These are phyloP conservation scores for Saccharomyces cerevisiae DNA, from an alignment of 805 yeast genomes.

Conservation along the genomic window DNA sequence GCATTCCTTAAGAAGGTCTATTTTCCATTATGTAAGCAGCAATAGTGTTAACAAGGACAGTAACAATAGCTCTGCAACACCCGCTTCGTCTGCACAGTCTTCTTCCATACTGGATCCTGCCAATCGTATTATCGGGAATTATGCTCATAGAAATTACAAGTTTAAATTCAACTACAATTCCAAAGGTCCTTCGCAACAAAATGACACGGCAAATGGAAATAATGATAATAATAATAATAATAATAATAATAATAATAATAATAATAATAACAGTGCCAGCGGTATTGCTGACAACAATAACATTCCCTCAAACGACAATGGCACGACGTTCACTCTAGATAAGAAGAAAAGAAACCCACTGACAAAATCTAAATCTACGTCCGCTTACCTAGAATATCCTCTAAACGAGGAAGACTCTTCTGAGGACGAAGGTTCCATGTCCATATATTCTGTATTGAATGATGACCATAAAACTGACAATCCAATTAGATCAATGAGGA, in stretches of 20 bases:
- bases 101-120: conserved; percentile 5
- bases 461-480: conserved; percentile 29
- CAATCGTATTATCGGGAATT: conserved; percentile 19
- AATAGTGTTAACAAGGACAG: not conserved
- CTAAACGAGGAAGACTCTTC: conserved; percentile 20
- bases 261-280: not conserved
- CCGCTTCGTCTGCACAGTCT: not conserved
- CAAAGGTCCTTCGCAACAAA: not conserved
- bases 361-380: not conserved
- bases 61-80: not conserved
- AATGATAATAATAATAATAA: too few species aligned
- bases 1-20: conserved; percentile 21
- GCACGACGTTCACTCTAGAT: not conserved
- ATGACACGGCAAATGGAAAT: too few species aligned
- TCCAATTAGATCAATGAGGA: conserved; percentile 31
- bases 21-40: conserved; percentile 20
- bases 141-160: conserved; percentile 24
- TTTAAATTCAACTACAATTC: conserved; percentile 27
- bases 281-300: not conserved
- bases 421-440: conserved; percentile 65
- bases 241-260: not conserved
- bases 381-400: not conserved
- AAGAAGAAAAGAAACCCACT: not conserved
- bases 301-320: not conserved
- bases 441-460: conserved; percentile 50